Percentiles rank a stretch among this genome's conserved stretches.
phyloP scores from a whole-genome alignment of 345 rosid genomes.

The Fremontodendron californicum region DNA sequence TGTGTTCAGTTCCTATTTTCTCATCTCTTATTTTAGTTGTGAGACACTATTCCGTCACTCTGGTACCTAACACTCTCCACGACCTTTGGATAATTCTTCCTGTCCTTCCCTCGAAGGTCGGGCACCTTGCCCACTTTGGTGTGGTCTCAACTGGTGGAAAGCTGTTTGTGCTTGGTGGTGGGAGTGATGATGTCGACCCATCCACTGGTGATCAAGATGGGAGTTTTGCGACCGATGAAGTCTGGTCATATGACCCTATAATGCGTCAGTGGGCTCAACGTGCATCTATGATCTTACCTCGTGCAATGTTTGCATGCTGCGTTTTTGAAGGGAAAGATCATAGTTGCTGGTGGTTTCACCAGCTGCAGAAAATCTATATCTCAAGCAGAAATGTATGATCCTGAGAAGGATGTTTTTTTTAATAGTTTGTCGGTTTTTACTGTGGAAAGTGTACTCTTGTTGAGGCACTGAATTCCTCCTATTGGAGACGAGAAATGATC shows the following conservation, averaged over 20 bases:
- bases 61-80: no score
- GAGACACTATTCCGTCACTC: no score
- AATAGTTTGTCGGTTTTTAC: slow-evolving; percentile 1
- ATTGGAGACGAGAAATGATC: no score
- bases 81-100: slow-evolving; percentile 91
- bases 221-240: slow-evolving; percentile 85
- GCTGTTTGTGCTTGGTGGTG: slow-evolving; percentile 89
- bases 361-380: slow-evolving; percentile 82
- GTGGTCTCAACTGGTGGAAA: slow-evolving; percentile 58
- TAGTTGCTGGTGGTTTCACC: slow-evolving; percentile 93
- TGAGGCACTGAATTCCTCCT: no score
- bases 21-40: no score
- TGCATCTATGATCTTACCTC: slow-evolving; percentile 82
- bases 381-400: slow-evolving; percentile 86
- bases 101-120: slow-evolving; percentile 73
- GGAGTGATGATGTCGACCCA: slow-evolving; percentile 91
- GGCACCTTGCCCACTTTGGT: slow-evolving; percentile 87
- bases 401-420: slow-evolving; percentile 43
- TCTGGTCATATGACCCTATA: slow-evolving; percentile 85
- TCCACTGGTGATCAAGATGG: slow-evolving; percentile 93
- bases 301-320: slow-evolving; percentile 94
- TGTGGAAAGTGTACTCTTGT: slow-evolving; percentile 28
- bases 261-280: slow-evolving; percentile 54
- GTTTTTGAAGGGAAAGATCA: slow-evolving; percentile 74
- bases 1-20: no score